phyloP scores from a whole-genome alignment of 2,329 filamentous ascomycete species.

The Aciculosporium take region DNA sequence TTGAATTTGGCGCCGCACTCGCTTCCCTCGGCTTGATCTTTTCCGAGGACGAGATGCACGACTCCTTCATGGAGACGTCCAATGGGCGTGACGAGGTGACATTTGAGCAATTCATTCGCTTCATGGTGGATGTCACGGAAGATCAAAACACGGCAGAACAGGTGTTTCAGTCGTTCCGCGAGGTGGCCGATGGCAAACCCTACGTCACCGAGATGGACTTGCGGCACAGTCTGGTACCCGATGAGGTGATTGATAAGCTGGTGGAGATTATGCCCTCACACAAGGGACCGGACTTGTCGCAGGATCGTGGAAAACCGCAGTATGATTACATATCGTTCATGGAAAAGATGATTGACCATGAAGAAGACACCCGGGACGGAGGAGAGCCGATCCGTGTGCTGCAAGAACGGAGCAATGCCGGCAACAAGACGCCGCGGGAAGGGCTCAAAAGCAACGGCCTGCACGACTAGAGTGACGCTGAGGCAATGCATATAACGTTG shows the following conservation, averaged over 20 bases:
- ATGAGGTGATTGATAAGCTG: conserved; percentile 91
- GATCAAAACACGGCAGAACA: conserved; percentile 98
- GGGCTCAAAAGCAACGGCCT: conserved; percentile 21
- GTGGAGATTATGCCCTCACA: conserved; percentile 76
- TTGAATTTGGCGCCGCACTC: conserved; percentile 90
- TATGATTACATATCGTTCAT: conserved; percentile 97
- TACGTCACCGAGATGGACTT: conserved; percentile 98
- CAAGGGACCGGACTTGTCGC: conserved; percentile 68
- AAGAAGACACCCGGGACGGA: conserved; percentile 14
- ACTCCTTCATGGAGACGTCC: conserved; percentile 81
- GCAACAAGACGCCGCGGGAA: conserved; percentile 19
- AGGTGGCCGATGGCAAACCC: conserved; percentile 95
- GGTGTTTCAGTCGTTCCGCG: conserved; percentile 93
- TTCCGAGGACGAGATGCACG: conserved; percentile 95
- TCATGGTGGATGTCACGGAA: conserved; percentile 98
- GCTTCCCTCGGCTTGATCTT: conserved; percentile 94
- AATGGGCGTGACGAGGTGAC: conserved; percentile 66
- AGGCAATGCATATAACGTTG: background rate
- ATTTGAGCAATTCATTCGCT: conserved; percentile 97
- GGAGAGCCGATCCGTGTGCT: conserved; percentile 17
- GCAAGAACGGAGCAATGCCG: conserved; percentile 21
- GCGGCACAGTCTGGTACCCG: conserved; percentile 84
- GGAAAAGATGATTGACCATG: conserved; percentile 59
- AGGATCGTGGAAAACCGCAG: conserved; percentile 72
- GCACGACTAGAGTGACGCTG: background rate